Conservation (phyloP, 2,329 filamentous ascomycete species). For the Botrytis hyacinthi region DNA sequence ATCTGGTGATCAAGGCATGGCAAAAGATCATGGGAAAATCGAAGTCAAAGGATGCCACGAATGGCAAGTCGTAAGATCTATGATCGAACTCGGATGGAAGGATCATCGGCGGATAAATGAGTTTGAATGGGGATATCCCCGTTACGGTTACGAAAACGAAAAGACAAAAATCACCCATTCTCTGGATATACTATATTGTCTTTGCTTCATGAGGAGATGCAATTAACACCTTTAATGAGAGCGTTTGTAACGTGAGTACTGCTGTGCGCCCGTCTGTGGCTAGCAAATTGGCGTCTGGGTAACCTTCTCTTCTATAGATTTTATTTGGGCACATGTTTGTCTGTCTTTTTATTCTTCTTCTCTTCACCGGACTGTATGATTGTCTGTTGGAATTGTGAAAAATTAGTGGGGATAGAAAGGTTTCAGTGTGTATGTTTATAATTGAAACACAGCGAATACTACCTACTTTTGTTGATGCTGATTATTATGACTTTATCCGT, state of each 20-base stretch:
- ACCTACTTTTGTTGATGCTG: not conserved
- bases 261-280: not conserved
- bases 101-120: not conserved
- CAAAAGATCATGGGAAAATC: slow-evolving; percentile 58
- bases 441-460: not conserved
- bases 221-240: slow-evolving; percentile 11
- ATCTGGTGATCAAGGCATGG: slow-evolving; percentile 53
- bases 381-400: not conserved
- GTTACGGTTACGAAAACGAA: slow-evolving; percentile 8
- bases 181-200: slow-evolving; percentile 15
- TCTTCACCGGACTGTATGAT: not conserved
- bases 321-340: not conserved
- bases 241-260: not conserved
- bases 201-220: slow-evolving; percentile 8
- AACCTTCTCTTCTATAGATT: not conserved
- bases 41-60: slow-evolving; percentile 27
- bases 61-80: slow-evolving; percentile 27
- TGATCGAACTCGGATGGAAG: not conserved
- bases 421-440: not conserved
- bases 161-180: slow-evolving; percentile 1
- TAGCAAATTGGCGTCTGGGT: slow-evolving; percentile 6
- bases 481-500: not conserved
- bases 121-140: not conserved
- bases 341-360: not conserved
- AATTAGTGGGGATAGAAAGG: not conserved